Conservation (phyloP, 495 filamentous ascomycete genomes). For the Neurospora sp. region DNA sequence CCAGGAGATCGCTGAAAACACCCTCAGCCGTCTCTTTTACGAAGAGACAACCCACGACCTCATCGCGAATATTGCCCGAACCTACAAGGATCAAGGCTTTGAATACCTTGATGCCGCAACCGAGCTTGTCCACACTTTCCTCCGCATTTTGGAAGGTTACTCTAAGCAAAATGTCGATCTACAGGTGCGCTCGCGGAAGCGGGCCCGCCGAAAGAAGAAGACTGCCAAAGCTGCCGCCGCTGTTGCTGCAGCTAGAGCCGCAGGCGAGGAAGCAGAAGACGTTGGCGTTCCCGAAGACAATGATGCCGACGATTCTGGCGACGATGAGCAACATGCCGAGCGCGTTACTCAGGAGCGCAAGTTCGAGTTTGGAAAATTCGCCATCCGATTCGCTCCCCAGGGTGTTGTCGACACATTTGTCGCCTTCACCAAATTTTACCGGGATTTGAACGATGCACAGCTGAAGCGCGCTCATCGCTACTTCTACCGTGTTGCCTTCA, state of each 20-base stretch:
- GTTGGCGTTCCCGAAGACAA: slow-evolving; percentile 23
- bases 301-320: slow-evolving; percentile 55
- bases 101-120: slow-evolving; percentile 89
- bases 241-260: not conserved
- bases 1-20: slow-evolving; percentile 96
- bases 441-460: slow-evolving; percentile 69
- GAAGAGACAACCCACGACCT: slow-evolving; percentile 90
- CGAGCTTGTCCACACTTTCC: slow-evolving; percentile 81
- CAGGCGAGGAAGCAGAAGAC: slow-evolving; percentile 16
- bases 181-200: slow-evolving; percentile 73
- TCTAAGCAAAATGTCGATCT: slow-evolving; percentile 90
- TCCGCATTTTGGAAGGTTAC: slow-evolving; percentile 86
- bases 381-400: slow-evolving; percentile 70
- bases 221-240: slow-evolving; percentile 29
- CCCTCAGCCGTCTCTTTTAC: slow-evolving; percentile 93
- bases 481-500: slow-evolving; percentile 91
- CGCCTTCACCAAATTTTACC: slow-evolving; percentile 66
- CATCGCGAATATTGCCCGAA: slow-evolving; percentile 63
- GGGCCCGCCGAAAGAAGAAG: slow-evolving; percentile 60
- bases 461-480: slow-evolving; percentile 91
- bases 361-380: slow-evolving; percentile 86
- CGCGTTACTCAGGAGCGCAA: slow-evolving; percentile 68
- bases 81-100: slow-evolving; percentile 88
- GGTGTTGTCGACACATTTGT: slow-evolving; percentile 85
- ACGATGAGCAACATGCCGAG: slow-evolving; percentile 64